phyloP scores from a whole-genome alignment of 139 green algal species.

The Closterium sp. region DNA sequence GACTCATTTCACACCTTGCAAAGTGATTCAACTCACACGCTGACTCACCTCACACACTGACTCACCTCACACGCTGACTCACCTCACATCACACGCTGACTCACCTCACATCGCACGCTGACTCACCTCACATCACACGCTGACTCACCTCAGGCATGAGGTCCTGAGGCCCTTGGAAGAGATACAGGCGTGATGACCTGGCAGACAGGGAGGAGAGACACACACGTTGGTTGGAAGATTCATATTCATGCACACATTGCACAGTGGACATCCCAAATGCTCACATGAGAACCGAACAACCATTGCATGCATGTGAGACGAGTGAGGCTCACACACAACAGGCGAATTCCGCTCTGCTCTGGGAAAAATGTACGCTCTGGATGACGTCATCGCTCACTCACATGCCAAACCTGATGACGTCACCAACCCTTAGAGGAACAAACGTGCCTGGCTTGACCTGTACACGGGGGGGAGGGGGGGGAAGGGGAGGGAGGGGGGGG shows the following conservation, averaged over 20 bases:
- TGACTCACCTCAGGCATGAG: slow-evolving; percentile 77
- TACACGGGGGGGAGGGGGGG: background rate
- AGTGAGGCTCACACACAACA: too few relatives aligned
- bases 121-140: background rate
- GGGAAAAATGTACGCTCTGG: too few relatives aligned
- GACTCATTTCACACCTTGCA: too few relatives aligned
- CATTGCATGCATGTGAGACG: too few relatives aligned
- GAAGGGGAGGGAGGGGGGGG: background rate
- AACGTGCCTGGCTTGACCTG: slow-evolving; percentile 63
- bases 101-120: background rate
- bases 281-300: too few relatives aligned
- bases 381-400: background rate
- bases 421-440: slow-evolving; percentile 71
- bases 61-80: background rate
- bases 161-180: slow-evolving; percentile 77
- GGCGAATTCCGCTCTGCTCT: too few relatives aligned
- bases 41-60: background rate
- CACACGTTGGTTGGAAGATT: too few relatives aligned
- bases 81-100: slow-evolving; percentile 54
- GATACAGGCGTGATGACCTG: slow-evolving; percentile 69
- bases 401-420: slow-evolving; percentile 79
- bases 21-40: too few relatives aligned
- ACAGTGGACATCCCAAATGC: too few relatives aligned
- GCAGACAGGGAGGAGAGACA: background rate
- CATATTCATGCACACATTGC: too few relatives aligned